Base-by-base conservation (phyloP, 208 protist genomes). In the Acanthamoeba royreba region DNA sequence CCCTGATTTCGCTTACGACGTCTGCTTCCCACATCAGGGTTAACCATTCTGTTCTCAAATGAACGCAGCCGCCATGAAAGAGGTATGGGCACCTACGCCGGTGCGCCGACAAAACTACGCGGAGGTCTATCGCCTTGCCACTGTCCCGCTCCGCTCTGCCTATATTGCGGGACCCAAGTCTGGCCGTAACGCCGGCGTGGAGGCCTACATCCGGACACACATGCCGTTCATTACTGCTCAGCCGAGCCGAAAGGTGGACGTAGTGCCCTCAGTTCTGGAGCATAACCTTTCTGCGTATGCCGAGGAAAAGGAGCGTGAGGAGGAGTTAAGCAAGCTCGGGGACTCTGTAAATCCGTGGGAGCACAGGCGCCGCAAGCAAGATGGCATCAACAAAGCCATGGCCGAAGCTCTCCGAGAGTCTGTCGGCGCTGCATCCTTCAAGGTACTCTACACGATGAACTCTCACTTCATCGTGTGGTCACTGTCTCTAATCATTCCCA, bases 261-360 rank as follows among this genome's bases (percentile, higher is more conserved):
- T 95, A 33, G 91, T 93, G 58, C 91, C 95, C 28, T 93, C 92
- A 8, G 69, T 96, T 2, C 93, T 96, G 40, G 93, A 96, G 66
- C 92, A 93, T 33, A 96, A 94, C 77, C 77, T 94, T 17, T 66
- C 86, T 0, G 88, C 91, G 13, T 94, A 63, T 63, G 79, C 91
- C 19, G 81, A 96, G 46, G 53, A 81, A 35, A 77, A 92, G 66
- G 94, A 96, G 42, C 28, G 95, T 42, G 93, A 96, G 1, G 46
- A 49, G 38, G 95, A 96, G 86, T 93, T 72, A 87, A 94, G 85
- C 35, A 38, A 19, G 33, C 69, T 93, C 66, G 95, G 95, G 22
- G 38, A 45, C 22, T 0, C 22, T 43, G 94, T 90, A 7, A 93
- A 94, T 69, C 93, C 87, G 28, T 58, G 89, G 4, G 42, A 49